Base-by-base conservation (phyloP, 306 rosid genomes). In the Trifolium dubium region DNA sequence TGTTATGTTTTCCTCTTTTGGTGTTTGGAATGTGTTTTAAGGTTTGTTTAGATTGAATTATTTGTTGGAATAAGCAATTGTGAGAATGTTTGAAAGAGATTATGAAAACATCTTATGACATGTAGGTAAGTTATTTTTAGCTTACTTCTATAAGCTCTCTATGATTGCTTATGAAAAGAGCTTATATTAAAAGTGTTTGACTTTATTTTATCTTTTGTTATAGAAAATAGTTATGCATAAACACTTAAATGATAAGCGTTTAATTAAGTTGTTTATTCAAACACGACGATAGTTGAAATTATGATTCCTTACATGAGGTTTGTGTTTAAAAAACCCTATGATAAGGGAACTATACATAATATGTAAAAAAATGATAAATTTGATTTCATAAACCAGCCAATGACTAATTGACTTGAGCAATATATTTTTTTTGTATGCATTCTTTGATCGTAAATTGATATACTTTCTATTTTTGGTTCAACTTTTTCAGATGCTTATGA, bases 401-500 rank as follows among this genome's bases (percentile, higher is more conserved):
- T 41, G 46, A 41, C 46, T 8, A 3, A 41, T 41, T 41, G 47
- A 41, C 47, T 41, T 41, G 47, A 41, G 10, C 14, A 41, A 41
- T 9, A 9, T 53, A 0, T 35, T 76, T 46, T 50, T 50, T 55
- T 63, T 64, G 17, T 13, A 0, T 49, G 4, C 5, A 12, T 14
- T 14, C 54, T 49, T 49, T n/a, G 18, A 31, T 70, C 44, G 14
- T 39, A 59, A 47, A 46, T 12, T 40, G 7, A 15, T 81, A 37
- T 65, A 30, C 32, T 64, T 64, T 10, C 14, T 44, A 10, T 53
- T 66, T 61, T 8, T 8, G 64, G 6, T 32, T 71, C 12, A 44
- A 50, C 67, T 73, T 9, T 64, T 67, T 75, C 92, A 90, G 98
- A 89, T 61, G 96, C 98, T 19, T 92, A 82, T 80, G 98, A 92